phyloP scores from a whole-genome alignment of 179 eudicot genomes.

The Spinacia oleracea region DNA sequence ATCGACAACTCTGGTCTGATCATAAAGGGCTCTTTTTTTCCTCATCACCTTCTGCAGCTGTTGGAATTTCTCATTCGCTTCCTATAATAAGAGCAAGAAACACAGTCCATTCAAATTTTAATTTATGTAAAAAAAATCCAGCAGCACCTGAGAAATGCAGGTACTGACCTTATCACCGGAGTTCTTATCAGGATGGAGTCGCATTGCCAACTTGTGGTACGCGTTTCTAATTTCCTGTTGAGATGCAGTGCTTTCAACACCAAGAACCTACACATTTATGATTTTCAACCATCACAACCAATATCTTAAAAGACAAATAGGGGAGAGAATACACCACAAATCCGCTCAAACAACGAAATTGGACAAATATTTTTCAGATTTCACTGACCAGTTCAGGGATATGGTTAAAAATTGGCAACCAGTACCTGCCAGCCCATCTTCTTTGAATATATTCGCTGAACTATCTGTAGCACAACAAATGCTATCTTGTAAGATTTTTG shows the following conservation, averaged over 20 bases:
- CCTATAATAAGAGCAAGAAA: constrained; percentile 41
- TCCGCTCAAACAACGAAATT: background rate
- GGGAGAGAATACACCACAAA: background rate
- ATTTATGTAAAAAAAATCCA: background rate
- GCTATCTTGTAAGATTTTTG: no score
- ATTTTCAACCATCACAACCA: background rate
- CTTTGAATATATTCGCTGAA: background rate
- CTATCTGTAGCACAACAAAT: no score
- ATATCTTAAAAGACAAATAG: background rate
- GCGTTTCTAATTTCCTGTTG: constrained; percentile 90
- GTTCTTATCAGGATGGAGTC: constrained; percentile 96
- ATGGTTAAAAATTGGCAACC: background rate
- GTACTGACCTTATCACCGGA: constrained; percentile 75
- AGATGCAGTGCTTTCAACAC: constrained; percentile 75
- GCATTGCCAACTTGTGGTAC: constrained; percentile 82
- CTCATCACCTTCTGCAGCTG: constrained; percentile 92
- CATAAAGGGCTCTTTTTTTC: constrained; percentile 93
- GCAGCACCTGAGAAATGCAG: constrained; percentile 1
- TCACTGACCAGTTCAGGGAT: background rate
- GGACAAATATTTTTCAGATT: background rate
- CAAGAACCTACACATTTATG: constrained; percentile 60
- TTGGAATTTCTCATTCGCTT: constrained; percentile 94
- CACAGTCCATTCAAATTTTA: background rate
- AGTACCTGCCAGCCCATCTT: background rate
- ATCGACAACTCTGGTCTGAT: constrained; percentile 90